Evolutionary conservation across 495 filamentous ascomycete species (phyloP).

Genomic region (Thozetella sp.): DNA sequence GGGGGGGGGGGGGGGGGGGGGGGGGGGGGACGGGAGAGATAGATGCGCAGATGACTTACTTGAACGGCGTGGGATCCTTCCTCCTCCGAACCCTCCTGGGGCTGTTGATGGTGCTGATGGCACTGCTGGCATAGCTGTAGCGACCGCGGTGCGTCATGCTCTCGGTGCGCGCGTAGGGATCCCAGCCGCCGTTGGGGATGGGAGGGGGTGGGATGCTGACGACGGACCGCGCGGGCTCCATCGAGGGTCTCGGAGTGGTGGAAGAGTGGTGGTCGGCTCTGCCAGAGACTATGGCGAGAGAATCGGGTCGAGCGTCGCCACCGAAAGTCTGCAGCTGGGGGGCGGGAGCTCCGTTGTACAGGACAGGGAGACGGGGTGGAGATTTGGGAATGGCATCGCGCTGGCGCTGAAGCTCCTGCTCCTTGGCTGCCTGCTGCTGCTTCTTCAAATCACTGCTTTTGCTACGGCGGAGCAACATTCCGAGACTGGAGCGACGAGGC

Average conservation of each 20-base stretch:
- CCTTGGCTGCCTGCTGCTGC: slow-evolving; percentile 58
- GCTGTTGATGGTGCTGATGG: slow-evolving; percentile 90
- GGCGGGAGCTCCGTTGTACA: slow-evolving; percentile 62
- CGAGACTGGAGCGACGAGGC: slow-evolving; percentile 55
- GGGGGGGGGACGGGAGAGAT: too few relatives aligned
- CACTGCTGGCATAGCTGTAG: slow-evolving; percentile 95
- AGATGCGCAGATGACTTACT: slow-evolving; percentile 73
- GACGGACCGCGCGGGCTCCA: slow-evolving; percentile 38
- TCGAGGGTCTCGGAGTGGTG: slow-evolving; percentile 41
- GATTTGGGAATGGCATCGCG: slow-evolving; percentile 68
- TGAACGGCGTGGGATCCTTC: slow-evolving; percentile 97
- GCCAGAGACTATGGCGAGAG: slow-evolving; percentile 62
- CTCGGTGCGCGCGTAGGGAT: slow-evolving; percentile 80
- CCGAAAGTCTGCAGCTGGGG: slow-evolving; percentile 69
- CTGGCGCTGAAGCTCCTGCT: slow-evolving; percentile 69
- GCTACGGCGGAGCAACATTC: slow-evolving; percentile 75
- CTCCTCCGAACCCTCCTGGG: slow-evolving; percentile 88
- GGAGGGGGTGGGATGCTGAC: slow-evolving; percentile 43
- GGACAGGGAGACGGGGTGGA: slow-evolving; percentile 79
- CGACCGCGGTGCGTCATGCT: slow-evolving; percentile 98
- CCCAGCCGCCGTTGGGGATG: slow-evolving; percentile 57
- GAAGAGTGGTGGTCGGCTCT: slow-evolving; percentile 39
- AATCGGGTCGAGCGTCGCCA: slow-evolving; percentile 69
- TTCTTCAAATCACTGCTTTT: slow-evolving; percentile 79
- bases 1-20: not conserved